Percentiles rank a stretch among this genome's conserved stretches.
These are phyloP conservation scores for Scutellospora calospora DNA, from an alignment of 371 early-diverging fungal species.

Conservation along the genomic window DNA sequence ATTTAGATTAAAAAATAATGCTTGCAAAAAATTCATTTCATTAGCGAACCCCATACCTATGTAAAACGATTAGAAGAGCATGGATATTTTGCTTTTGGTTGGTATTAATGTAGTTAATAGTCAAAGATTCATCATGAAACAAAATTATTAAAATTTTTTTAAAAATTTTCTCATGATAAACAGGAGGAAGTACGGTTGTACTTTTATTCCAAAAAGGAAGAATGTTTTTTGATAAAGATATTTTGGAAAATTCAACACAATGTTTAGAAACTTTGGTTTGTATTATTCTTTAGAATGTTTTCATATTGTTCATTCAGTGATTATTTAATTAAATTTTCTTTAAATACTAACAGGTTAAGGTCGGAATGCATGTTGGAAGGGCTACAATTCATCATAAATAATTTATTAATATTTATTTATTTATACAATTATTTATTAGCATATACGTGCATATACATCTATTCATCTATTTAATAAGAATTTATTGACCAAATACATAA, in stretches of 20 bases:
- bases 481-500: too few relatives aligned
- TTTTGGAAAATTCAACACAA: slow-evolving; percentile 62
- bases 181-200: slow-evolving; percentile 76
- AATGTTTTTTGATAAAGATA: slow-evolving; percentile 73
- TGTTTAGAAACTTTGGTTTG: slow-evolving; percentile 63
- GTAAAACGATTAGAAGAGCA: slow-evolving; percentile 80
- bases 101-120: background rate
- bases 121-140: too few relatives aligned
- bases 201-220: slow-evolving; percentile 72
- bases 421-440: too few relatives aligned
- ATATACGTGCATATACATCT: too few relatives aligned
- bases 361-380: slow-evolving; percentile 54
- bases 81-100: slow-evolving; percentile 83
- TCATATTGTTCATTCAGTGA: background rate
- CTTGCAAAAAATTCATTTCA: background rate
- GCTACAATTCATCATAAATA: slow-evolving; percentile 35
- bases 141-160: background rate
- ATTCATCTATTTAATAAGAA: too few relatives aligned
- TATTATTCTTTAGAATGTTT: background rate
- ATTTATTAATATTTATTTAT: too few relatives aligned
- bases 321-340: slow-evolving; percentile 56
- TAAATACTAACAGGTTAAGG: slow-evolving; percentile 61
- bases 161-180: background rate
- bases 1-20: background rate
- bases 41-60: slow-evolving; percentile 56